A percentile compares a stretch with the other conserved stretches of the same genome.
Evolutionary conservation across 257 asterid species (phyloP).

Genomic region (Rhazya stricta): DNA sequence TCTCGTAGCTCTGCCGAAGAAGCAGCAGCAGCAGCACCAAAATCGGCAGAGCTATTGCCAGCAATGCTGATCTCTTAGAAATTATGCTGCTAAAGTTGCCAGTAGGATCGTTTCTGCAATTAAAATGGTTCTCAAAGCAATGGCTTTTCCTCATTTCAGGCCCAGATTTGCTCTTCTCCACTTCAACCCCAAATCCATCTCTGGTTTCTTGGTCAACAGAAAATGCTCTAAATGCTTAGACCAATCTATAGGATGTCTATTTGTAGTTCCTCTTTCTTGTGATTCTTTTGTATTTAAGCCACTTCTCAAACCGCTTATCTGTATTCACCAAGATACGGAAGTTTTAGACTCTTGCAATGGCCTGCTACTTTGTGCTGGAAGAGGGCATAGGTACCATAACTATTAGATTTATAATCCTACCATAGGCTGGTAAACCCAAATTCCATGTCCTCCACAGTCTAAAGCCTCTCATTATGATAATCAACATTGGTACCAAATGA

Average conservation of each 20-base stretch:
- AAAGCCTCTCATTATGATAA: neutral
- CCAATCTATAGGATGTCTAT: neutral
- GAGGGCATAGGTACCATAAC: neutral
- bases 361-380: neutral
- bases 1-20: neutral
- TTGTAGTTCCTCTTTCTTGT: neutral
- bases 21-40: neutral
- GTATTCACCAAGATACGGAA: neutral
- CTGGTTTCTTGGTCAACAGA: neutral
- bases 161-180: neutral
- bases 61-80: neutral
- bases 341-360: slow-evolving; percentile 3
- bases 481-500: neutral
- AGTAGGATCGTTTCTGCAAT: neutral
- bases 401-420: neutral
- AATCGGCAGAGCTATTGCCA: neutral
- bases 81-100: neutral
- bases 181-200: neutral
- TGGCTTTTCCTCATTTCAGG: neutral
- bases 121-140: neutral
- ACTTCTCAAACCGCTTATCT: neutral
- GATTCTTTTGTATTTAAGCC: neutral
- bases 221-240: neutral
- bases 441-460: neutral
- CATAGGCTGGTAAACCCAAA: neutral